Conservation (phyloP, 768 basidiomycete genomes). For the Trametes cingulata region DNA sequence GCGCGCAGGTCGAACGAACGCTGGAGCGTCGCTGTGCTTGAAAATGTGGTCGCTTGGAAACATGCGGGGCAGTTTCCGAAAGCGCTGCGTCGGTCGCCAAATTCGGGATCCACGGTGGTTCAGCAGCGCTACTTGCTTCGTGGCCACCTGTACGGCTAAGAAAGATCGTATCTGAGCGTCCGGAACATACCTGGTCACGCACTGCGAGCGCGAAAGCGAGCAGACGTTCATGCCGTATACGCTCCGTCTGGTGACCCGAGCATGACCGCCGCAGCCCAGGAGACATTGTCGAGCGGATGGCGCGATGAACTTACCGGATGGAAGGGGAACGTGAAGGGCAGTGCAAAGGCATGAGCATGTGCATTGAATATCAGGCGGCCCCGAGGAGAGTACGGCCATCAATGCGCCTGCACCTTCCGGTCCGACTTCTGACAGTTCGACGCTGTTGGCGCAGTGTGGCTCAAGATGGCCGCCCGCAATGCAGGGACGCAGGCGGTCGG, state of each 20-base stretch:
- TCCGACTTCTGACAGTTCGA: constrained; percentile 6
- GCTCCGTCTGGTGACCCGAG: constrained; percentile 7
- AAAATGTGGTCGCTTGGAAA: neutral
- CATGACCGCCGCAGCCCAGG: neutral
- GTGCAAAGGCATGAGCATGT: constrained; percentile 2
- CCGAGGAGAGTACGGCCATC: neutral
- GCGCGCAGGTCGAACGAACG: neutral
- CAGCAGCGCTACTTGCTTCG: neutral
- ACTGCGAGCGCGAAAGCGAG: neutral
- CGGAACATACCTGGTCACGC: neutral
- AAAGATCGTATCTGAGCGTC: too few species aligned
- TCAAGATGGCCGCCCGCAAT: constrained; percentile 12
- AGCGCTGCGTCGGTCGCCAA: neutral
- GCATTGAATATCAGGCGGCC: constrained; percentile 9
- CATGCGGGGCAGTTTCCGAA: neutral
- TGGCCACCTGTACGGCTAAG: too few species aligned
- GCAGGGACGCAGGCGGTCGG: neutral
- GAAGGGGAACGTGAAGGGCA: neutral
- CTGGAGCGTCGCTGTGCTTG: constrained; percentile 6
- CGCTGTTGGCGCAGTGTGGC: neutral
- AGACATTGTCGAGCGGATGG: neutral
- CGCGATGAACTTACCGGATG: constrained; percentile 7
- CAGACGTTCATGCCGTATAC: constrained; percentile 10
- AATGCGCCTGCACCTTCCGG: constrained; percentile 2
- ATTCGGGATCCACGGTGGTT: neutral